A percentile compares a stretch with the other conserved stretches of the same genome.
These are phyloP conservation scores for Thermomucor indicae-seudaticae DNA, from an alignment of 371 early-diverging fungal species.

Conservation along the genomic window DNA sequence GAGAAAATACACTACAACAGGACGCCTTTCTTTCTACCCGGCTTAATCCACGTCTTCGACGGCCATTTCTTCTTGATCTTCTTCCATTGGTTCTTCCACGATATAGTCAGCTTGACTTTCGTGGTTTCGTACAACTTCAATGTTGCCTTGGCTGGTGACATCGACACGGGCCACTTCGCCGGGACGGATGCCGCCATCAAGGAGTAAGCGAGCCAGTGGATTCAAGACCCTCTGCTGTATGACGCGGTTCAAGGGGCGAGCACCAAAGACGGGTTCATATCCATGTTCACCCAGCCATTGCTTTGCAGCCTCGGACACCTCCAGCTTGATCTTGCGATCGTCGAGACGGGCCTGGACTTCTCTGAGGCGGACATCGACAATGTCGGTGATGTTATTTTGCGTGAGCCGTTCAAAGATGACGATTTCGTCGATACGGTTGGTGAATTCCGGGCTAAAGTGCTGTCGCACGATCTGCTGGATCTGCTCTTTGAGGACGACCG, in stretches of 20 bases:
- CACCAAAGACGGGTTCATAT: constrained; percentile 88
- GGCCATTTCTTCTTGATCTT: constrained; percentile 36
- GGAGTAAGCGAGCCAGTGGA: constrained; percentile 72
- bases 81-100: constrained; percentile 40
- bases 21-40: too few relatives aligned
- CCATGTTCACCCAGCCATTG: constrained; percentile 76
- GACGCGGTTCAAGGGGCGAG: constrained; percentile 77
- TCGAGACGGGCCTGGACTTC: constrained; percentile 72
- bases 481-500: constrained; percentile 51
- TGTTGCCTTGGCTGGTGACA: constrained; percentile 19
- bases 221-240: constrained; percentile 79
- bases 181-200: constrained; percentile 73
- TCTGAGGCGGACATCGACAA: constrained; percentile 79
- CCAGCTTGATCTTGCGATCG: constrained; percentile 68
- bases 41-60: too few relatives aligned
- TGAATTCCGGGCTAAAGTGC: constrained; percentile 88
- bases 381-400: constrained; percentile 64
- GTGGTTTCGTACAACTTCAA: constrained; percentile 44
- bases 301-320: constrained; percentile 65
- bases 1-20: too few relatives aligned
- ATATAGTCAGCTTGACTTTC: constrained; percentile 35
- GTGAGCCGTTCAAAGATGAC: constrained; percentile 83
- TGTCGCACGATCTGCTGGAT: constrained; percentile 68
- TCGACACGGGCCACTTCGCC: constrained; percentile 57
- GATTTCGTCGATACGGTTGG: constrained; percentile 89